These are phyloP conservation scores for Elongisporangium prolatum DNA, from an alignment of 352 stramenopile species.

Conservation along the genomic window DNA sequence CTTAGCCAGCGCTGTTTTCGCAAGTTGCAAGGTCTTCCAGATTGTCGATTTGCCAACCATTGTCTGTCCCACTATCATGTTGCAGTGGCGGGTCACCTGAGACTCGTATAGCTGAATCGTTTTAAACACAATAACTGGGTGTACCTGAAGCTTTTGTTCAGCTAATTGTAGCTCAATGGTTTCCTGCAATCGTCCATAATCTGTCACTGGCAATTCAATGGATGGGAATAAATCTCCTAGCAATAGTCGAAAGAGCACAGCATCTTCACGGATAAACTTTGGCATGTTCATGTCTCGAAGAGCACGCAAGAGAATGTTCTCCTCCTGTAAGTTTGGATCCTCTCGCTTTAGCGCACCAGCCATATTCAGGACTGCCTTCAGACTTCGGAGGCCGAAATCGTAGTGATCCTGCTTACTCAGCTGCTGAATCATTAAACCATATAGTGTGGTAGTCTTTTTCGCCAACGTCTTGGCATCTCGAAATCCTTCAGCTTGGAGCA, in stretches of 20 bases:
- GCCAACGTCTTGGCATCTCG: constrained; percentile 74
- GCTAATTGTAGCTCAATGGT: constrained; percentile 85
- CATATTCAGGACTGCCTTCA: constrained; percentile 87
- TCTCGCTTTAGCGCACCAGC: constrained; percentile 90
- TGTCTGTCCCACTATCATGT: constrained; percentile 92
- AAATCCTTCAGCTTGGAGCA: constrained; percentile 85
- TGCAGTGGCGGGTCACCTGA: constrained; percentile 93
- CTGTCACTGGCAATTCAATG: constrained; percentile 82
- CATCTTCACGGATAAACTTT: constrained; percentile 93
- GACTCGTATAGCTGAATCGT: constrained; percentile 95
- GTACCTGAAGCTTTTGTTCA: constrained; percentile 85
- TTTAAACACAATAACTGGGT: constrained; percentile 91
- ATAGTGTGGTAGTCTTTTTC: constrained; percentile 86
- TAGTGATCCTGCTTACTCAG: constrained; percentile 88
- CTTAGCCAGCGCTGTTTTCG: constrained; percentile 75
- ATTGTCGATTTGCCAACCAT: constrained; percentile 89
- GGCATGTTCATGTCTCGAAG: constrained; percentile 95
- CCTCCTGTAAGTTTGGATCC: constrained; percentile 94
- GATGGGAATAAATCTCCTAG: constrained; percentile 88
- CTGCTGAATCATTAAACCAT: constrained; percentile 84
- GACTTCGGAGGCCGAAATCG: constrained; percentile 75
- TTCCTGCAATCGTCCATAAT: constrained; percentile 90
- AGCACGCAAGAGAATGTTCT: constrained; percentile 94
- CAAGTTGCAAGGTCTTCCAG: constrained; percentile 72
- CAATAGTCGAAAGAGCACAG: constrained; percentile 89